Evolutionary conservation across 495 filamentous ascomycete species (phyloP).

Genomic region (Aspergillus bridgeri): DNA sequence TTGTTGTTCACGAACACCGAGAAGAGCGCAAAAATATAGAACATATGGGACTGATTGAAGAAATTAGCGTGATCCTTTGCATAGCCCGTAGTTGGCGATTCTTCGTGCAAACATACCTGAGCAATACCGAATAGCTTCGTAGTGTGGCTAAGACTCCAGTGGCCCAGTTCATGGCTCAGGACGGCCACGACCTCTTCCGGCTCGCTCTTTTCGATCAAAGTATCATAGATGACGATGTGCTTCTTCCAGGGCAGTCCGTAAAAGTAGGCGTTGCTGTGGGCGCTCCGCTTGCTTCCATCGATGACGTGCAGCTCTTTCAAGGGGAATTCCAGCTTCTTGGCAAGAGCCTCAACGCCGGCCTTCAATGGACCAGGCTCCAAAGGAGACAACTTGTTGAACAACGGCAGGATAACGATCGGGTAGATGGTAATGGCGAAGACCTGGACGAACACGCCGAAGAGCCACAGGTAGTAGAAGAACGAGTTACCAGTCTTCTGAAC

Average conservation of each 20-base stretch:
- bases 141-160: slow-evolving; percentile 95
- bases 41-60: slow-evolving; percentile 70
- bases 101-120: slow-evolving; percentile 55
- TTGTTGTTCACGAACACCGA: slow-evolving; percentile 95
- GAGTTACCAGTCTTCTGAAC: slow-evolving; percentile 83
- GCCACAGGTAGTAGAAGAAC: slow-evolving; percentile 98
- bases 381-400: slow-evolving; percentile 98
- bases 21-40: slow-evolving; percentile 95
- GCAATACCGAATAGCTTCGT: slow-evolving; percentile 87
- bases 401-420: slow-evolving; percentile 85
- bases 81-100: neutral
- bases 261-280: slow-evolving; percentile 98
- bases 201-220: slow-evolving; percentile 89
- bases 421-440: slow-evolving; percentile 94
- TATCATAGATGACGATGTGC: slow-evolving; percentile 99
- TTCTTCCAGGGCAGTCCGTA: slow-evolving; percentile 99
- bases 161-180: slow-evolving; percentile 90
- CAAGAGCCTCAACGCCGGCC: slow-evolving; percentile 80
- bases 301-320: slow-evolving; percentile 90
- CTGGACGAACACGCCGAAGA: slow-evolving; percentile 84
- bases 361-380: slow-evolving; percentile 83
- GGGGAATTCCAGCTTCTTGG: slow-evolving; percentile 83
- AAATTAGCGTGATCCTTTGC: slow-evolving; percentile 5
- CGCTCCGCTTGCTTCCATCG: slow-evolving; percentile 94
- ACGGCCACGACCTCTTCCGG: slow-evolving; percentile 92